phyloP scores from a whole-genome alignment of 768 basidiomycete genomes.

The Agrocybe chaxingu region DNA sequence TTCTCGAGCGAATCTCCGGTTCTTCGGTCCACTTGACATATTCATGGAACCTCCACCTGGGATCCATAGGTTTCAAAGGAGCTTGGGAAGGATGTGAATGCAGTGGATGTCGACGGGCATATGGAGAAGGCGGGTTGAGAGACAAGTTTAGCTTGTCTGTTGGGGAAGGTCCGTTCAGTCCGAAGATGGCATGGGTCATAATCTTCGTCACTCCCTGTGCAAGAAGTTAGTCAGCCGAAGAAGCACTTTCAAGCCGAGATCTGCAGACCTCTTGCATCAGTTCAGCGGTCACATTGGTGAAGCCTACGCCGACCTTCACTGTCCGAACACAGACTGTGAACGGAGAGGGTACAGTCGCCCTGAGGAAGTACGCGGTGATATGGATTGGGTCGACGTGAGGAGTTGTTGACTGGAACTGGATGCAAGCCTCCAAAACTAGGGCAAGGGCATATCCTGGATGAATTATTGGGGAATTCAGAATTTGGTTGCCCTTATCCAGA shows the following conservation, averaged over 20 bases:
- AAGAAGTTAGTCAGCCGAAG: neutral
- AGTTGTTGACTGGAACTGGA: conserved; percentile 45
- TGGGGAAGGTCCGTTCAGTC: conserved; percentile 34
- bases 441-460: conserved; percentile 56
- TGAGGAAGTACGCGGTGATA: conserved; percentile 57
- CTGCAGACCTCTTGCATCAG: conserved; percentile 51
- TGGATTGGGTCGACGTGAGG: conserved; percentile 56
- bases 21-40: conserved; percentile 39
- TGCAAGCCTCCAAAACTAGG: conserved; percentile 50
- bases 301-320: conserved; percentile 47
- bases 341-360: conserved; percentile 33
- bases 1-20: conserved; percentile 32
- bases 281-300: conserved; percentile 58
- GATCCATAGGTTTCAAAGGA: conserved; percentile 16
- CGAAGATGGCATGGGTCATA: conserved; percentile 55
- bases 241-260: neutral
- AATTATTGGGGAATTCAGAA: conserved; percentile 1
- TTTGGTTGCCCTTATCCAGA: neutral
- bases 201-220: conserved; percentile 43
- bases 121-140: conserved; percentile 50
- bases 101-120: conserved; percentile 58
- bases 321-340: conserved; percentile 47
- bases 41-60: conserved; percentile 32
- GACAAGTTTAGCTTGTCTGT: conserved; percentile 24
- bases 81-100: conserved; percentile 48